These are phyloP conservation scores for Talaromyces amestolkiae DNA, from an alignment of 2,329 filamentous ascomycete species.

Conservation along the genomic window DNA sequence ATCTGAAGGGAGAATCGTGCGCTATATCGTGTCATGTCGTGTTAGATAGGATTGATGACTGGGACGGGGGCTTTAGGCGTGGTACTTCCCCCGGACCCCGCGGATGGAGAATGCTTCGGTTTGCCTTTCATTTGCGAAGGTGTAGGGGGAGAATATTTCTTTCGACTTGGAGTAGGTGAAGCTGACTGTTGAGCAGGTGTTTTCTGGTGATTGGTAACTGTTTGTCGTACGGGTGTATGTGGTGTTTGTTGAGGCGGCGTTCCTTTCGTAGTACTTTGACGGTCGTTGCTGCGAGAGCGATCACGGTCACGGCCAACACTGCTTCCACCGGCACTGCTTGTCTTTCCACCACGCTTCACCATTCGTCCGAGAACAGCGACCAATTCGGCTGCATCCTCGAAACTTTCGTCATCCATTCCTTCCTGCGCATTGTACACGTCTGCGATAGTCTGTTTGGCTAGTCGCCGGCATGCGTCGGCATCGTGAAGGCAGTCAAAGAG, in stretches of 20 bases:
- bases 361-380: constrained; percentile 84
- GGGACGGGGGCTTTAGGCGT: constrained; percentile 25
- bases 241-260: constrained; percentile 17
- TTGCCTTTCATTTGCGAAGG: constrained; percentile 11
- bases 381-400: constrained; percentile 83
- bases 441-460: constrained; percentile 79
- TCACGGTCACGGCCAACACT: constrained; percentile 30
- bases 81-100: constrained; percentile 15
- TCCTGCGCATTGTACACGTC: constrained; percentile 90
- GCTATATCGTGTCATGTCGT: constrained; percentile 37
- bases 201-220: not conserved
- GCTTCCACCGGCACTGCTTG: constrained; percentile 30
- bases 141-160: constrained; percentile 8
- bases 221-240: constrained; percentile 17
- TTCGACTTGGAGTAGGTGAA: constrained; percentile 11
- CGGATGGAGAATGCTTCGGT: constrained; percentile 18
- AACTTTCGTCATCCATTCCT: constrained; percentile 93
- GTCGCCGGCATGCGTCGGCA: constrained; percentile 66
- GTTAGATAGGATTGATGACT: constrained; percentile 38
- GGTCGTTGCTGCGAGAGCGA: constrained; percentile 19
- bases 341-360: constrained; percentile 68
- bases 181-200: not conserved
- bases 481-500: constrained; percentile 91
- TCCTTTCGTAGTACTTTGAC: constrained; percentile 15
- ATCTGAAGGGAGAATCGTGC: not conserved